Percentiles rank a stretch among this genome's conserved stretches.
Evolutionary conservation across 2,329 filamentous ascomycete species (phyloP).

Genomic region (Sarocladiaceae sp.): DNA sequence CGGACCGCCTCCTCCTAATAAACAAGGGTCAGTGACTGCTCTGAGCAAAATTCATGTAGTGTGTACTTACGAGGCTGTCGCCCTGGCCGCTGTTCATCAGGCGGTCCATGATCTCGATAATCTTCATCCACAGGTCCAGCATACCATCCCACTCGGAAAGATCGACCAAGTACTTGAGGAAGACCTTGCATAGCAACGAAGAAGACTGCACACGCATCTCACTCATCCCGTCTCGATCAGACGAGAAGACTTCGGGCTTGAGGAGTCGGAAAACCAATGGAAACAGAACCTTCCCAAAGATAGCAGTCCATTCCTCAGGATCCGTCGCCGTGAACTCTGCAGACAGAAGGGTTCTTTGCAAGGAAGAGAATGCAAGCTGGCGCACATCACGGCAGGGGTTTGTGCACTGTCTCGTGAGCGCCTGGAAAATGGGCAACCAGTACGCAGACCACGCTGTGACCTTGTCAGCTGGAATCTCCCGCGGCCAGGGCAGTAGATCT

Average conservation of each 20-base stretch:
- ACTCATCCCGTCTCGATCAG: constrained; percentile 87
- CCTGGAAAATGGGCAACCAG: constrained; percentile 91
- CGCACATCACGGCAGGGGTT: constrained; percentile 93
- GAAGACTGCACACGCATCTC: constrained; percentile 90
- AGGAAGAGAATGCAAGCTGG: constrained; percentile 75
- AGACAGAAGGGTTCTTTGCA: constrained; percentile 81
- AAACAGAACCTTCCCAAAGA: constrained; percentile 91
- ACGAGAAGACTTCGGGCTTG: constrained; percentile 90
- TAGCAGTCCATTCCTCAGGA: constrained; percentile 88
- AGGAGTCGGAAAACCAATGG: constrained; percentile 80
- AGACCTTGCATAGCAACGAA: constrained; percentile 89
- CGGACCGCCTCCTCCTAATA: constrained; percentile 93
- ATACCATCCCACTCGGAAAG: constrained; percentile 83
- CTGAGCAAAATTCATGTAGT: too few relatives aligned
- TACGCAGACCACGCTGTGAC: constrained; percentile 88
- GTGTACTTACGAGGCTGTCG: constrained; percentile 68
- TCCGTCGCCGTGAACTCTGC: constrained; percentile 77
- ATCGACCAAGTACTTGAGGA: constrained; percentile 84
- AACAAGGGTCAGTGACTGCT: neutral
- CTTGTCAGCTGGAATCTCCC: constrained; percentile 12
- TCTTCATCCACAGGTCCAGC: constrained; percentile 85
- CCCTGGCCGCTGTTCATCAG: constrained; percentile 94
- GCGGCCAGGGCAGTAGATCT: too few relatives aligned
- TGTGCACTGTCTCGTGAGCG: constrained; percentile 81
- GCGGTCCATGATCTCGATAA: constrained; percentile 90